These are phyloP conservation scores for Solanum chacoense DNA, from an alignment of 305 asterid genomes.

Conservation along the genomic window DNA sequence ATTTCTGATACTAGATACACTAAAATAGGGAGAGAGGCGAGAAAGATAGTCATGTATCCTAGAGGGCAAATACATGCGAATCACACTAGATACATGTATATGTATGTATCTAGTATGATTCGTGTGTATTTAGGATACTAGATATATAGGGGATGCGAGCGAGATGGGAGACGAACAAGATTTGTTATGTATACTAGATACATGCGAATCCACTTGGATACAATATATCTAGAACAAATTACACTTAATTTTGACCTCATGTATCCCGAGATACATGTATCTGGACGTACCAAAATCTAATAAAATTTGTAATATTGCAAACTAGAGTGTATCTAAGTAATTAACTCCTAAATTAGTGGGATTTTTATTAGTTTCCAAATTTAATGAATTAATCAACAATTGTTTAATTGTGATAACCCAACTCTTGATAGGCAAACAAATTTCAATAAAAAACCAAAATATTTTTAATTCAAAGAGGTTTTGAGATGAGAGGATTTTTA, in stretches of 20 bases:
- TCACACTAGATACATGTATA: background rate
- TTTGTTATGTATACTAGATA: no score
- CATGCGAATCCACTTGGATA: background rate
- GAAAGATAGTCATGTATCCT: background rate
- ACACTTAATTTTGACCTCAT: background rate
- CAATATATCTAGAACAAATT: no score
- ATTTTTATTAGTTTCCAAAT: no score
- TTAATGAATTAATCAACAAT: background rate
- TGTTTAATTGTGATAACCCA: background rate
- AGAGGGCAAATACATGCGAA: background rate
- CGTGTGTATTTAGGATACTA: background rate
- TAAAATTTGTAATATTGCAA: no score
- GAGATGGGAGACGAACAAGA: background rate
- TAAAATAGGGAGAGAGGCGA: background rate
- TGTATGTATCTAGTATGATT: background rate
- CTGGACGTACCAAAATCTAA: background rate
- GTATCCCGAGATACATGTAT: no score
- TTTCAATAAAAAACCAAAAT: no score
- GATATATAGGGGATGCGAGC: background rate
- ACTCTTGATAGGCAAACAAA: background rate
- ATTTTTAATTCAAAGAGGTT: background rate
- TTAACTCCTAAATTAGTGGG: no score
- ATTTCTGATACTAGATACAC: background rate
- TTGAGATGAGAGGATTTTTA: background rate
- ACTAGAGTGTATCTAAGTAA: background rate